phyloP scores from a whole-genome alignment of 305 asterid genomes.

The Solanum hybrid region DNA sequence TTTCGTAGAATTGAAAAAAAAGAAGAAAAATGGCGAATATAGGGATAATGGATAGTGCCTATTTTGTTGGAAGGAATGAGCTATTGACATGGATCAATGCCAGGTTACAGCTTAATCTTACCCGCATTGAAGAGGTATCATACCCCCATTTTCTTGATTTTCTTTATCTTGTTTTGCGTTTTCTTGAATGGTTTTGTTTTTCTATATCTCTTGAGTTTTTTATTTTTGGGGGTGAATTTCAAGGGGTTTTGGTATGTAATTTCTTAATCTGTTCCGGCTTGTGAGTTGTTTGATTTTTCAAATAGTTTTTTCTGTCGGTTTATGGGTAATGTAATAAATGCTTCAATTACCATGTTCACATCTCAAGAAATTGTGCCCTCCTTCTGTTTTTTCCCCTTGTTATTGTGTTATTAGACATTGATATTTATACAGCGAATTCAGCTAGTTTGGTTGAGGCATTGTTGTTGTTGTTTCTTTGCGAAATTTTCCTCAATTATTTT shows the following conservation, averaged over 20 bases:
- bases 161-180: not conserved
- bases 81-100: conserved; percentile 78
- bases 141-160: not conserved
- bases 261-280: not conserved
- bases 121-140: conserved; percentile 76
- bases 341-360: not conserved
- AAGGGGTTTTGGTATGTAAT: not conserved
- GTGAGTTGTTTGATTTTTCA: not conserved
- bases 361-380: not conserved
- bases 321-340: not conserved
- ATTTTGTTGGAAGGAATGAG: conserved; percentile 88
- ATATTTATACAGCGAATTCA: not conserved
- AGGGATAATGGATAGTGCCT: conserved; percentile 92
- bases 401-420: not conserved
- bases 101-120: conserved; percentile 69
- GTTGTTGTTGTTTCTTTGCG: not conserved
- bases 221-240: not conserved
- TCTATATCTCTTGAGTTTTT: not conserved
- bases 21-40: conserved; percentile 50
- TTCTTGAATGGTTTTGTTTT: not conserved
- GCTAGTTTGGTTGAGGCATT: not conserved
- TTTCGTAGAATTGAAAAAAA: conserved; percentile 4
- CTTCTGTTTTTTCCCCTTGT: not conserved
- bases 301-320: not conserved
- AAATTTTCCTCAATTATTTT: not conserved